Conservation (phyloP, 805 yeast species). For the Saccharomycopsis vini region DNA sequence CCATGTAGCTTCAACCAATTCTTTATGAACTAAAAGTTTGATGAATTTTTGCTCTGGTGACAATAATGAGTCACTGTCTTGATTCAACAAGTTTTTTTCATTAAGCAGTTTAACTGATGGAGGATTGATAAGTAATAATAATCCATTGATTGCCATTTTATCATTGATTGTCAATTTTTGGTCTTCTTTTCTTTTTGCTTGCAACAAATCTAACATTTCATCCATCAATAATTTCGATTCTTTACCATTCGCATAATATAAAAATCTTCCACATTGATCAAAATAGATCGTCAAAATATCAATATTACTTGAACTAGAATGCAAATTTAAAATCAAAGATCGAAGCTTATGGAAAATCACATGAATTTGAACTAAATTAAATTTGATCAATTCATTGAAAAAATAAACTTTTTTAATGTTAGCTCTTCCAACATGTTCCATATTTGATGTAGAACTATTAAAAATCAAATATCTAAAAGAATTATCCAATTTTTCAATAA, state of each 20-base stretch:
- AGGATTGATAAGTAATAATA: constrained; percentile 48
- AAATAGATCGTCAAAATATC: constrained; percentile 63
- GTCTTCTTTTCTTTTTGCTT: constrained; percentile 42
- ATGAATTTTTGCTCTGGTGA: constrained; percentile 42
- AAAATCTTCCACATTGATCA: constrained; percentile 62
- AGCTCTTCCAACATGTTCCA: constrained; percentile 24
- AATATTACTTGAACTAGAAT: constrained; percentile 47
- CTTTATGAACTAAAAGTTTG: constrained; percentile 41
- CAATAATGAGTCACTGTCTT: constrained; percentile 1
- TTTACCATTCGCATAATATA: constrained; percentile 38
- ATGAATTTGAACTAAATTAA: constrained; percentile 62
- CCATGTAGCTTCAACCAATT: constrained; percentile 33
- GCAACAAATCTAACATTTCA: constrained; percentile 46
- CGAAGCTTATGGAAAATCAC: constrained; percentile 67
- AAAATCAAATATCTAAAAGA: constrained; percentile 55
- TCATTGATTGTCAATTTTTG: constrained; percentile 44
- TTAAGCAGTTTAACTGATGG: constrained; percentile 35
- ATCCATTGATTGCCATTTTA: constrained; percentile 48
- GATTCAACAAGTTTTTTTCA: constrained; percentile 14
- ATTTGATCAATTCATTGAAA: constrained; percentile 69
- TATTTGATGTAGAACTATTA: constrained; percentile 25
- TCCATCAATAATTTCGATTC: constrained; percentile 52
- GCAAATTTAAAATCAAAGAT: constrained; percentile 42
- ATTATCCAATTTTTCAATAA: constrained; percentile 46
- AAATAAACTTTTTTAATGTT: constrained; percentile 52